These are phyloP conservation scores for Penicillium sp. DNA, from an alignment of 2,329 filamentous ascomycete species.

Conservation along the genomic window DNA sequence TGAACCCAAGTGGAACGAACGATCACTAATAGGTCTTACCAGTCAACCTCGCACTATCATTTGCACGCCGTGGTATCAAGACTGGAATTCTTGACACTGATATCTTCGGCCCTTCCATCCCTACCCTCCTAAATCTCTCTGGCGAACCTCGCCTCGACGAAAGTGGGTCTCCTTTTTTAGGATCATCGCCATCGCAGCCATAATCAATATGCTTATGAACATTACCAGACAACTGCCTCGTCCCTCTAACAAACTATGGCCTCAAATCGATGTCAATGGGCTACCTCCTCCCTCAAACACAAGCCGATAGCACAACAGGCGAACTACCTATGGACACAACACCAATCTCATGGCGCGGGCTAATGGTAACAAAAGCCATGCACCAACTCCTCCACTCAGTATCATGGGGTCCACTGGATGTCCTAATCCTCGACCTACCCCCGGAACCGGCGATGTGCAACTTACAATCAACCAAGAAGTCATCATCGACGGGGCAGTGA, in stretches of 20 bases:
- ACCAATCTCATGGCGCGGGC: constrained; percentile 89
- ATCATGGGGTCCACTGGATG: constrained; percentile 84
- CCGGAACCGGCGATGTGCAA: constrained; percentile 93
- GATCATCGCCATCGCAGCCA: neutral
- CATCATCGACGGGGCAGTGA: constrained; percentile 76
- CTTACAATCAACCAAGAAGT: constrained; percentile 96
- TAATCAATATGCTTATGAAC: constrained; percentile 11
- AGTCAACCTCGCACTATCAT: constrained; percentile 80
- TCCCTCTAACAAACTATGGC: constrained; percentile 91
- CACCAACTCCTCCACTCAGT: constrained; percentile 95
- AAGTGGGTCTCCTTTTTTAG: constrained; percentile 55
- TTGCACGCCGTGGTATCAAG: constrained; percentile 77
- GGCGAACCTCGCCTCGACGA: constrained; percentile 74
- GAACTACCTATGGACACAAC: constrained; percentile 52
- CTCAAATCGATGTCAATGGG: constrained; percentile 99
- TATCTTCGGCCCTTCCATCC: constrained; percentile 94
- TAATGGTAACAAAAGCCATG: constrained; percentile 97
- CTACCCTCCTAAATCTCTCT: constrained; percentile 79
- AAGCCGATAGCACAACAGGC: constrained; percentile 27
- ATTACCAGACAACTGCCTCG: constrained; percentile 54
- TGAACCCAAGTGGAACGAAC: neutral
- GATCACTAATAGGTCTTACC: neutral
- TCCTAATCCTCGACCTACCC: constrained; percentile 90
- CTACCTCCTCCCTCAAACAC: constrained; percentile 65
- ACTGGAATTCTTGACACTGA: constrained; percentile 91